Conservation (phyloP, 305 asterid species). For the Fraxinus ornus region DNA sequence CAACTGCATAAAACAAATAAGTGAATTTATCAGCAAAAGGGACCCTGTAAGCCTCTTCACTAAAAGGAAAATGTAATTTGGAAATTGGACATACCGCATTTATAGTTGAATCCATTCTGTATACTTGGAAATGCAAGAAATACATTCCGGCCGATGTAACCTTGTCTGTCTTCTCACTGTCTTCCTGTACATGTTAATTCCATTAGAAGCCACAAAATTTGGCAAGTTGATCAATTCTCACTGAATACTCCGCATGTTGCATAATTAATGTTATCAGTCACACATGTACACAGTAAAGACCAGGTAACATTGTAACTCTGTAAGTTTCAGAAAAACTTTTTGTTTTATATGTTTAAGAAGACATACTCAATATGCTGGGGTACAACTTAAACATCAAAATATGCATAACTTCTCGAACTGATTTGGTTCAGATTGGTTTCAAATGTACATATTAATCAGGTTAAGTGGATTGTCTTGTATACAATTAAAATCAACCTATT, state of each 20-base stretch:
- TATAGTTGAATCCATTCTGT: slow-evolving; percentile 94
- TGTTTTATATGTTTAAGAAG: neutral
- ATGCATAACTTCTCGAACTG: neutral
- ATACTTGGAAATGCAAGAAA: slow-evolving; percentile 97
- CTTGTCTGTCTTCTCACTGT: slow-evolving; percentile 91
- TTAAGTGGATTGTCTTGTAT: neutral
- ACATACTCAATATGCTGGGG: neutral
- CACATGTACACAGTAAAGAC: neutral
- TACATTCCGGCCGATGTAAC: slow-evolving; percentile 95
- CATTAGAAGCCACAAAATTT: slow-evolving; percentile 10
- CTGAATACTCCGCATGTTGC: neutral
- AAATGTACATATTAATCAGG: neutral
- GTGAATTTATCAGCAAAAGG: slow-evolving; percentile 13
- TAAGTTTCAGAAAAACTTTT: neutral
- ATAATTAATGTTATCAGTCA: neutral
- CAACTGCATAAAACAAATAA: slow-evolving; percentile 51
- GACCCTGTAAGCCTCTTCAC: slow-evolving; percentile 10
- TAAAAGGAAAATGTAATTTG: neutral
- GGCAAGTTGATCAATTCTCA: neutral
- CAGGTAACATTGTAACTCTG: neutral
- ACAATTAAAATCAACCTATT: neutral
- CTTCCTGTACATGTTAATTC: slow-evolving; percentile 61
- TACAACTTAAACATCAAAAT: neutral
- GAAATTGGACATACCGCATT: slow-evolving; percentile 67
- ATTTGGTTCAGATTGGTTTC: neutral